Conservation (phyloP, 805 yeast genomes). For the Jamesozyma jinghongensis region DNA sequence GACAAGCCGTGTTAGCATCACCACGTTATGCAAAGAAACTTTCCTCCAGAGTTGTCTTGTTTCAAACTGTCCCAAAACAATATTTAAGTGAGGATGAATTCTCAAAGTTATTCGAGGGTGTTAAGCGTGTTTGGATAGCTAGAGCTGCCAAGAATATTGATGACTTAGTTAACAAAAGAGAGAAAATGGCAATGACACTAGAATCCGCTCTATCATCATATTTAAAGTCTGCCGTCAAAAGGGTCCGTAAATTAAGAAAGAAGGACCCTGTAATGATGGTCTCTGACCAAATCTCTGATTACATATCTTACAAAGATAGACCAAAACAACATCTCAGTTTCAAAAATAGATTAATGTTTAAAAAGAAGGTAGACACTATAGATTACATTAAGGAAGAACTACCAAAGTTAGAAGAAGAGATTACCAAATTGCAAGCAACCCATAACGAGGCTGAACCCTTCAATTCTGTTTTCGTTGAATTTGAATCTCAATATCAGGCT, state of each 20-base stretch:
- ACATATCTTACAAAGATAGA: constrained; percentile 58
- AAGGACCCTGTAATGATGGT: constrained; percentile 36
- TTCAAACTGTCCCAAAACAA: constrained; percentile 75
- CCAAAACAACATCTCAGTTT: constrained; percentile 41
- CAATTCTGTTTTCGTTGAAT: constrained; percentile 73
- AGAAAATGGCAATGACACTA: constrained; percentile 46
- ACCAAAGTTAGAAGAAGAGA: constrained; percentile 49
- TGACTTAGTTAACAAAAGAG: constrained; percentile 50
- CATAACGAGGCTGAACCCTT: constrained; percentile 48
- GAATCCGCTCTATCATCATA: constrained; percentile 59
- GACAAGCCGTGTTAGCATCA: constrained; percentile 69
- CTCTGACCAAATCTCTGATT: constrained; percentile 40
- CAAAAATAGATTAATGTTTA: constrained; percentile 32
- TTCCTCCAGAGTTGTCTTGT: constrained; percentile 72
- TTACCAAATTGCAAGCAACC: constrained; percentile 43
- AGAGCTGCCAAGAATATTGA: constrained; percentile 51
- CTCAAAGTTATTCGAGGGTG: constrained; percentile 70
- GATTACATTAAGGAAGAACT: constrained; percentile 46
- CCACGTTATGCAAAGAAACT: constrained; percentile 69
- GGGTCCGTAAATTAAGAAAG: constrained; percentile 56
- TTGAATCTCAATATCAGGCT: constrained; percentile 65
- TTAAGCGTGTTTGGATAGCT: constrained; percentile 71
- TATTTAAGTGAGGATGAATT: constrained; percentile 65
- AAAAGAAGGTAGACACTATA: constrained; percentile 57
- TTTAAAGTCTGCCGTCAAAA: constrained; percentile 54